Conservation (phyloP, 2,329 filamentous ascomycete species). For the Colletotrichum spaethianum region DNA sequence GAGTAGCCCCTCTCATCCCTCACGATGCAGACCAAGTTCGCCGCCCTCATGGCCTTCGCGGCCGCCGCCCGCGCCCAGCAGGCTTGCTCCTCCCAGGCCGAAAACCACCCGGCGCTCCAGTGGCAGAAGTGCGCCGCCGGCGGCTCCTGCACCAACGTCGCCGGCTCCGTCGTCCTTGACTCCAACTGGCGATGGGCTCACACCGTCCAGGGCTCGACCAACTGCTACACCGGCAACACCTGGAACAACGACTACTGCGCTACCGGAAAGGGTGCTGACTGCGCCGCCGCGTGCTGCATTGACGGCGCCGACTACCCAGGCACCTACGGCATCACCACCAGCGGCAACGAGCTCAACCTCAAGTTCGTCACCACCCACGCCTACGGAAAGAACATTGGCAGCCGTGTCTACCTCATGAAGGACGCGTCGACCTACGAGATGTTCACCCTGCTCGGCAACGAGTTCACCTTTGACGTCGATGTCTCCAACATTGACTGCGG, state of each 20-base stretch:
- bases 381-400: constrained; percentile 63
- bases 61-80: constrained; percentile 64
- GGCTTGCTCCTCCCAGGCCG: constrained; percentile 62
- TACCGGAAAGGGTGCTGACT: constrained; percentile 57
- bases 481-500: constrained; percentile 78
- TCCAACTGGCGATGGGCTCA: constrained; percentile 76
- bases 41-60: constrained; percentile 57
- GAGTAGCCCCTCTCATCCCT: constrained; percentile 33
- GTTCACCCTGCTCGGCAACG: constrained; percentile 76
- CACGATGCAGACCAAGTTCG: constrained; percentile 49
- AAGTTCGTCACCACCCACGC: constrained; percentile 69
- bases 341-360: constrained; percentile 65
- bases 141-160: constrained; percentile 64
- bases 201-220: constrained; percentile 59
- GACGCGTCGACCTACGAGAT: constrained; percentile 74
- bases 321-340: constrained; percentile 69
- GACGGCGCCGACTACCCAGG: constrained; percentile 67
- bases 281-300: constrained; percentile 65
- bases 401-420: constrained; percentile 76
- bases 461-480: constrained; percentile 82
- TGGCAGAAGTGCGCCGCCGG: constrained; percentile 67
- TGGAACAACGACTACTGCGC: constrained; percentile 55
- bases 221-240: constrained; percentile 70
- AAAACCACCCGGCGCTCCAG: constrained; percentile 67
- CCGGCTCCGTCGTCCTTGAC: constrained; percentile 69